Evolutionary conservation across 352 stramenopile species (phyloP).

Genomic region (Peronospora belbahrii): DNA sequence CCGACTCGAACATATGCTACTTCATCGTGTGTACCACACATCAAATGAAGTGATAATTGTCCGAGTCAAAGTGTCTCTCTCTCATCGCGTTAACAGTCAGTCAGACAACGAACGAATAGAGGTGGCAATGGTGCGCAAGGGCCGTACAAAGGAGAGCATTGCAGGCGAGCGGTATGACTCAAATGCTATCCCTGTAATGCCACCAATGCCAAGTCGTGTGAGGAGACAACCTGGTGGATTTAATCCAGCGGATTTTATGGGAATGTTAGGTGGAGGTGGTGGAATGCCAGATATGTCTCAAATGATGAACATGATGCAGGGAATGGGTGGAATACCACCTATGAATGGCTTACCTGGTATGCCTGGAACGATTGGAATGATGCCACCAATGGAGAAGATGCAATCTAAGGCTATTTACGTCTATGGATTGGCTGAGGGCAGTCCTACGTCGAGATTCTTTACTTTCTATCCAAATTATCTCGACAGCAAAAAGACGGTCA

Average conservation of each 20-base stretch:
- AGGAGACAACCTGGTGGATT: slow-evolving; percentile 29
- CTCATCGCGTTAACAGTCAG: too few relatives aligned
- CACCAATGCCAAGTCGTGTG: slow-evolving; percentile 16
- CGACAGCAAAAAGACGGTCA: slow-evolving; percentile 73
- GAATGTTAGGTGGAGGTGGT: slow-evolving; percentile 33
- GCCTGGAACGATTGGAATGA: slow-evolving; percentile 26
- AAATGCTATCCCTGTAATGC: slow-evolving; percentile 48
- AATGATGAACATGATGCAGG: slow-evolving; percentile 57
- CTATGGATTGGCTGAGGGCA: slow-evolving; percentile 52
- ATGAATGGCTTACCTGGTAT: slow-evolving; percentile 42
- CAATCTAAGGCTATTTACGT: slow-evolving; percentile 61
- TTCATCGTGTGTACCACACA: too few relatives aligned
- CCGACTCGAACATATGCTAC: too few relatives aligned
- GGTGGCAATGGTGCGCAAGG: slow-evolving; percentile 55
- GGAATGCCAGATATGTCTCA: slow-evolving; percentile 50
- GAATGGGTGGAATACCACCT: slow-evolving; percentile 23
- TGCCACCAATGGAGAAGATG: slow-evolving; percentile 45
- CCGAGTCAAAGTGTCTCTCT: too few relatives aligned
- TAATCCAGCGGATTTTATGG: slow-evolving; percentile 56
- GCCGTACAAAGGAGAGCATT: slow-evolving; percentile 65
- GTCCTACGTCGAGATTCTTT: slow-evolving; percentile 46
- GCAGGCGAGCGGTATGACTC: slow-evolving; percentile 80
- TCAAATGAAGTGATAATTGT: too few relatives aligned
- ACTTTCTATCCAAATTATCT: slow-evolving; percentile 87
- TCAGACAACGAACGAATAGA: too few relatives aligned